Percentiles rank a stretch among this genome's conserved stretches.
phyloP scores from a whole-genome alignment of 345 rosid genomes.

The Pelargonium nanum region DNA sequence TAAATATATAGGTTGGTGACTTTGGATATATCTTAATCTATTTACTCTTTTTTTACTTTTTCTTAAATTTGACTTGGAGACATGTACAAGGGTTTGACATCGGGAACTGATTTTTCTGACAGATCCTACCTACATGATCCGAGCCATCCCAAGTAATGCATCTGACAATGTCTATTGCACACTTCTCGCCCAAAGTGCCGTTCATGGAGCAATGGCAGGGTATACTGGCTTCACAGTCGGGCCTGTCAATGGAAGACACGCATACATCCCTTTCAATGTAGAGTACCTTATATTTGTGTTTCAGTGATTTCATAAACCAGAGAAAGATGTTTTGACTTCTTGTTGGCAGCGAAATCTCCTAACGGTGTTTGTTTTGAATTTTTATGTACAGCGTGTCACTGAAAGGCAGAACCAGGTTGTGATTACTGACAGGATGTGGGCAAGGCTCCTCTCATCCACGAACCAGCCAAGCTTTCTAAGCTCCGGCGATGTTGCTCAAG shows the following conservation, averaged over 20 bases:
- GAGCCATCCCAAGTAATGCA: slow-evolving; percentile 70
- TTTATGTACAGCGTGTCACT: slow-evolving; percentile 39
- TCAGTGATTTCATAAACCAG: neutral
- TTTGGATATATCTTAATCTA: neutral
- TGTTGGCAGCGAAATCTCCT: too few relatives aligned
- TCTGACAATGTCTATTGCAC: slow-evolving; percentile 89
- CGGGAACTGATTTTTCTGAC: slow-evolving; percentile 15
- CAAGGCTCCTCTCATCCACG: slow-evolving; percentile 60
- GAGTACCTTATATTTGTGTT: slow-evolving; percentile 13
- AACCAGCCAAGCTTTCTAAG: slow-evolving; percentile 69
- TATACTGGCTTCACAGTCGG: slow-evolving; percentile 76
- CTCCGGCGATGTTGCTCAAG: slow-evolving; percentile 12
- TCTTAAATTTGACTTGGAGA: slow-evolving; percentile 7
- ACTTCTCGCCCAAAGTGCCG: slow-evolving; percentile 77
- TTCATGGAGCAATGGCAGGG: slow-evolving; percentile 94
- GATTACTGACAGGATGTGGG: slow-evolving; percentile 90
- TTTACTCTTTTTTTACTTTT: neutral
- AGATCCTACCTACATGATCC: slow-evolving; percentile 94
- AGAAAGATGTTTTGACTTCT: neutral
- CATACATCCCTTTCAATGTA: slow-evolving; percentile 69
- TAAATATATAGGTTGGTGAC: slow-evolving; percentile 60
- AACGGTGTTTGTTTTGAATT: neutral
- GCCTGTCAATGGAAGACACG: slow-evolving; percentile 66
- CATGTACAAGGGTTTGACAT: slow-evolving; percentile 8
- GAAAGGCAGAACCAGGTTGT: slow-evolving; percentile 62